Evolutionary conservation across 2,329 filamentous ascomycete genomes (phyloP).

Genomic region (Aspergillus chevalieri): DNA sequence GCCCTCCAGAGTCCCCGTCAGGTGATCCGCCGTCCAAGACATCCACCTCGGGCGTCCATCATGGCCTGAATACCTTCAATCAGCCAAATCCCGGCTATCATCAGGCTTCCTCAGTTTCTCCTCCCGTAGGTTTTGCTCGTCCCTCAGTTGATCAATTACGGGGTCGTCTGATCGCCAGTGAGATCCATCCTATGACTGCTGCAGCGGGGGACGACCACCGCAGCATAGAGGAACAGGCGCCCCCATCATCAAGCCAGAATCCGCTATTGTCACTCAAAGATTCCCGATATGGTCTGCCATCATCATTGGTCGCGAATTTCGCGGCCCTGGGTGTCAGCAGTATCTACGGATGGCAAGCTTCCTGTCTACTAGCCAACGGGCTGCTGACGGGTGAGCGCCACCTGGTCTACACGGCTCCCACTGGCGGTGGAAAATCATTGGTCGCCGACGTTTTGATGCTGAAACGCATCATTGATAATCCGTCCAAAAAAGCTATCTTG

Average conservation of each 20-base stretch:
- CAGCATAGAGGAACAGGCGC: conserved; percentile 47
- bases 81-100: background rate
- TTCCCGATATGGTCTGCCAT: conserved; percentile 57
- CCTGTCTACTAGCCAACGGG: conserved; percentile 63
- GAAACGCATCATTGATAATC: conserved; percentile 60
- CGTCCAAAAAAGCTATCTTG: conserved; percentile 61
- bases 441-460: conserved; percentile 69
- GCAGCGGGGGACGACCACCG: conserved; percentile 6
- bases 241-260: conserved; percentile 34
- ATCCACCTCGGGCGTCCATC: background rate
- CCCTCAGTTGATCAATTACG: conserved; percentile 19
- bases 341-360: conserved; percentile 76
- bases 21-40: conserved; percentile 11
- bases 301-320: conserved; percentile 58
- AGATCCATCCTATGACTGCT: conserved; percentile 24
- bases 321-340: conserved; percentile 59
- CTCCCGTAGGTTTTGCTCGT: conserved; percentile 21
- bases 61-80: background rate
- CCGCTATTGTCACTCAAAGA: conserved; percentile 56
- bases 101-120: conserved; percentile 9
- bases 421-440: conserved; percentile 70
- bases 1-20: conserved; percentile 24
- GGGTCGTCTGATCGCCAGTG: conserved; percentile 37
- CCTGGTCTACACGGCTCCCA: conserved; percentile 73
- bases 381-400: conserved; percentile 61